Evolutionary conservation across 163 green algal species (phyloP).

Genomic region (Scenedesmus sp.): DNA sequence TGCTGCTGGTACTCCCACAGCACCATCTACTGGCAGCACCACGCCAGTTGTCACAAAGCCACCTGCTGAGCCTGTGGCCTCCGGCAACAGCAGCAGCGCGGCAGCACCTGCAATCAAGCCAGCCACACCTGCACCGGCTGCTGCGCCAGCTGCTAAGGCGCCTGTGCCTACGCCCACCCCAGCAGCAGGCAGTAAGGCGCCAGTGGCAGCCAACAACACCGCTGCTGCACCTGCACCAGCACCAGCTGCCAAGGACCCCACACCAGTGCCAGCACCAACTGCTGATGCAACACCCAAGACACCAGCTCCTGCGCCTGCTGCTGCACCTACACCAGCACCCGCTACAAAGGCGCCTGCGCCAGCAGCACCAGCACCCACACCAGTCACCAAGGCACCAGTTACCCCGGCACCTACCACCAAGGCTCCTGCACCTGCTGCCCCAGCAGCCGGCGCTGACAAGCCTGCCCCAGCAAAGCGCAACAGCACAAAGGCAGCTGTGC

Average conservation of each 20-base stretch:
- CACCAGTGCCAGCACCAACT: not conserved
- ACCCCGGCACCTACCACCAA: not conserved
- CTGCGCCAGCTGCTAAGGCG: not conserved
- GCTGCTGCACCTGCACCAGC: not conserved
- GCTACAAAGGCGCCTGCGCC: not conserved
- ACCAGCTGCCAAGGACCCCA: not conserved
- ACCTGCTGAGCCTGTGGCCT: too few species aligned
- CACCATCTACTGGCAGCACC: not conserved
- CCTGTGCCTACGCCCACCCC: not conserved
- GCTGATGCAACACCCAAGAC: not conserved
- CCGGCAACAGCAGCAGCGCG: not conserved
- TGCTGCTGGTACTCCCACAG: not conserved
- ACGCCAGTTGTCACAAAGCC: not conserved
- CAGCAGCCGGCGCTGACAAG: not conserved
- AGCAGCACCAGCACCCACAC: not conserved
- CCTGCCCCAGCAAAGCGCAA: not conserved
- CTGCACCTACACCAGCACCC: not conserved
- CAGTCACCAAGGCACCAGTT: not conserved
- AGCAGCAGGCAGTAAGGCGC: not conserved
- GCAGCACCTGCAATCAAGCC: not conserved
- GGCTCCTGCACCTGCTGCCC: not conserved
- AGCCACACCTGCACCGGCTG: not conserved
- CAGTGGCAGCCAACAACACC: not conserved
- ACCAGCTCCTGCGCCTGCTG: not conserved
- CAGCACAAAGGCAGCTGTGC: not conserved